Conservation (phyloP, 2,329 filamentous ascomycete species). For the Botryosphaeria dothidea region DNA sequence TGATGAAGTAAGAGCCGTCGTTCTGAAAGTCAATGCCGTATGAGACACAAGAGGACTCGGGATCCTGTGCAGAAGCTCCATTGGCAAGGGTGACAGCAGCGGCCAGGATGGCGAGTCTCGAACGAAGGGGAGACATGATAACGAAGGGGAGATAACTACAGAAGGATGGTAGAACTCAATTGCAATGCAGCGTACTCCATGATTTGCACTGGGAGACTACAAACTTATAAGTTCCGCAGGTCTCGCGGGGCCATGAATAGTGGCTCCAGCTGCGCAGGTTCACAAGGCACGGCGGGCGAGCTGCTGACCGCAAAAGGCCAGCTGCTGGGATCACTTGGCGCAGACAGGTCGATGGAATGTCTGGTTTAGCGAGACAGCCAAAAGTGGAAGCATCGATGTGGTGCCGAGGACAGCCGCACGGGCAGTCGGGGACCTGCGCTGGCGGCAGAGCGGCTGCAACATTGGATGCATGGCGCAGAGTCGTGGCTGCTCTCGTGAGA, state of each 20-base stretch:
- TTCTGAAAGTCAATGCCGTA: conserved; percentile 47
- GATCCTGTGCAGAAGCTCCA: background rate
- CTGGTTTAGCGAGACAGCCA: background rate
- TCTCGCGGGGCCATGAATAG: background rate
- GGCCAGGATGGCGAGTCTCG: conserved; percentile 27
- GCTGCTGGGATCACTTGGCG: background rate
- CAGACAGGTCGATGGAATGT: background rate
- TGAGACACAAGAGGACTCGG: conserved; percentile 34
- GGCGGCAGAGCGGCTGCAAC: background rate
- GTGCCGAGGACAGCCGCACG: background rate
- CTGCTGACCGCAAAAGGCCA: background rate
- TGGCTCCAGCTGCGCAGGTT: background rate
- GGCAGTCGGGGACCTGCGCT: background rate
- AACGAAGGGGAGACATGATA: conserved; percentile 32
- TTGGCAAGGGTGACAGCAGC: conserved; percentile 29
- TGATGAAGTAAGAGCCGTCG: conserved; percentile 48
- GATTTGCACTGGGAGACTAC: background rate
- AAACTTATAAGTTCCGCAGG: conserved; percentile 4
- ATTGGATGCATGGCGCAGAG: background rate
- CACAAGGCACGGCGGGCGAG: background rate
- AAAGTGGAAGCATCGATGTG: conserved; percentile 1
- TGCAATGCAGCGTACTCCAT: background rate
- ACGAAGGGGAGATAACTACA: background rate
- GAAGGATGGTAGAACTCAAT: conserved; percentile 3
- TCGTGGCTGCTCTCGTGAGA: conserved; percentile 15